phyloP scores from a whole-genome alignment of 139 green algal species.

The Coelastrella sp. region DNA sequence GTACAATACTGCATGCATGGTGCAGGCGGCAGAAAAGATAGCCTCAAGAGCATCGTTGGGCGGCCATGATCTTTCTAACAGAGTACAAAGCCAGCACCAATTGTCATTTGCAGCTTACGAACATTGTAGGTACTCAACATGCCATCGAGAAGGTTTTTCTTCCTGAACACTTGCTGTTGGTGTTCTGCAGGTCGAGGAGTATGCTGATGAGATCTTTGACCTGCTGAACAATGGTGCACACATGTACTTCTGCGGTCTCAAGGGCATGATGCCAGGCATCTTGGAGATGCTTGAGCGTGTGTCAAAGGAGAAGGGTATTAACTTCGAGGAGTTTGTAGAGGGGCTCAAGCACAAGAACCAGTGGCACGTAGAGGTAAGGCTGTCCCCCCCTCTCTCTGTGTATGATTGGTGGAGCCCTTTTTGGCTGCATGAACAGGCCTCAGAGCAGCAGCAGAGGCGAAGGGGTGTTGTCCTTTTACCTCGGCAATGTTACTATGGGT shows the following conservation, averaged over 20 bases:
- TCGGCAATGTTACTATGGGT: background rate
- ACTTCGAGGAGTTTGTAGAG: conserved; percentile 91
- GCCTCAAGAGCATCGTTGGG: no score
- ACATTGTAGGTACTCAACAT: no score
- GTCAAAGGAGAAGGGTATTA: conserved; percentile 86
- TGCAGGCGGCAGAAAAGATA: background rate
- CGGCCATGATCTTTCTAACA: no score
- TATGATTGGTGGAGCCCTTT: background rate
- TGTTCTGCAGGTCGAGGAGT: conserved; percentile 93
- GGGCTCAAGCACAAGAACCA: conserved; percentile 91
- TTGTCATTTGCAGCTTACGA: no score
- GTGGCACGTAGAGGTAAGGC: conserved; percentile 84
- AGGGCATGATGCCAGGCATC: conserved; percentile 98
- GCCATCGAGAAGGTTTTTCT: no score
- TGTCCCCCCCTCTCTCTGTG: no score
- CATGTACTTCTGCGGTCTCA: conserved; percentile 99
- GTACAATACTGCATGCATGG: background rate
- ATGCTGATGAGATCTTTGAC: conserved; percentile 97
- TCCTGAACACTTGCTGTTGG: background rate
- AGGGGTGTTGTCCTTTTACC: background rate
- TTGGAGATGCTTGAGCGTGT: conserved; percentile 95
- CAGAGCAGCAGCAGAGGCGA: no score
- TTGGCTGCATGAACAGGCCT: no score
- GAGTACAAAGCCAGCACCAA: no score
- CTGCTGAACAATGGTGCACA: conserved; percentile 95